phyloP scores from a whole-genome alignment of 257 asterid species.

The Fraxinus quadrangulata region DNA sequence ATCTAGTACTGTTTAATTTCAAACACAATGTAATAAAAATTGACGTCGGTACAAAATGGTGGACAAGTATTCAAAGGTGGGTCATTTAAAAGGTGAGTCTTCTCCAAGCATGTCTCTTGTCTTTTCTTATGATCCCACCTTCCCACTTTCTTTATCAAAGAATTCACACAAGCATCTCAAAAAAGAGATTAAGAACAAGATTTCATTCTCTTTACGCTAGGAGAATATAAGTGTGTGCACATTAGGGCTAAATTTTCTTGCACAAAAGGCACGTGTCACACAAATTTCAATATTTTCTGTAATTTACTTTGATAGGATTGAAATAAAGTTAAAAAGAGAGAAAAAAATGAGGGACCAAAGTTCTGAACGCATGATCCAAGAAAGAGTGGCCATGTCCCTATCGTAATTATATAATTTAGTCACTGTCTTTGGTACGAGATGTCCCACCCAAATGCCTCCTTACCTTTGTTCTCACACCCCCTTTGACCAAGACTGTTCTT shows the following conservation, averaged over 20 bases:
- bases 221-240: too few species aligned
- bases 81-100: slow-evolving; percentile 4
- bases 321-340: background rate
- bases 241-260: too few species aligned
- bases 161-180: background rate
- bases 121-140: background rate
- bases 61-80: slow-evolving; percentile 20
- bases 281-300: too few species aligned
- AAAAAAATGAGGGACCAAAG: slow-evolving; percentile 19
- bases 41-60: background rate
- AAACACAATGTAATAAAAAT: background rate
- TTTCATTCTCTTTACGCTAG: background rate
- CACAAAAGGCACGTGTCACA: too few species aligned
- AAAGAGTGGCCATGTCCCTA: slow-evolving; percentile 53
- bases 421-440: slow-evolving; percentile 29
- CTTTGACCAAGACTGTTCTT: background rate
- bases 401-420: slow-evolving; percentile 22
- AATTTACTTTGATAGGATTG: too few species aligned
- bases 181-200: background rate
- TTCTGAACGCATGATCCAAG: slow-evolving; percentile 88
- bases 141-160: background rate
- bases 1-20: background rate
- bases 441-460: background rate
- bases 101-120: slow-evolving; percentile 3
- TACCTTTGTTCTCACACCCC: background rate